phyloP scores from a whole-genome alignment of 495 filamentous ascomycete species.

The Bryoglossum gracile region DNA sequence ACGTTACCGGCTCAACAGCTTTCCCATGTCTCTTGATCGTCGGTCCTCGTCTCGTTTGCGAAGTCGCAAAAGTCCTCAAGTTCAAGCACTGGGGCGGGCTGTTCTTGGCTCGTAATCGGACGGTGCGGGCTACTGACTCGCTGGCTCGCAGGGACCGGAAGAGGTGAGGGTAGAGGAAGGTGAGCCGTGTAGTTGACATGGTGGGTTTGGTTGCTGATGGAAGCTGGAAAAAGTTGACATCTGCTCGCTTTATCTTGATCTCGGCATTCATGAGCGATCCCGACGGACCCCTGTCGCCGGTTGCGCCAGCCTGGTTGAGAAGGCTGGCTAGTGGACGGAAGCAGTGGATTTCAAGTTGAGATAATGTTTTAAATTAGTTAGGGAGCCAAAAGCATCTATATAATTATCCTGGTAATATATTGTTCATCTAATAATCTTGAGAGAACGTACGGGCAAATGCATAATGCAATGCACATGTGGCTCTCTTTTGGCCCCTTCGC shows the following conservation, averaged over 20 bases:
- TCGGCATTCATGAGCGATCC: slow-evolving; percentile 3
- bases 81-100: slow-evolving; percentile 7
- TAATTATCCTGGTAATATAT: too few species aligned
- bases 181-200: slow-evolving; percentile 64
- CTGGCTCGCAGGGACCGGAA: slow-evolving; percentile 32
- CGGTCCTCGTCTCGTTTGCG: slow-evolving; percentile 20
- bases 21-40: slow-evolving; percentile 52
- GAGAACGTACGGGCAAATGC: too few species aligned
- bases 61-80: slow-evolving; percentile 29
- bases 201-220: slow-evolving; percentile 2
- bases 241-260: slow-evolving; percentile 4
- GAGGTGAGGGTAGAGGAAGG: slow-evolving; percentile 69
- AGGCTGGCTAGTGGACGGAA: too few species aligned
- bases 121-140: slow-evolving; percentile 11
- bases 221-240: slow-evolving; percentile 12
- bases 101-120: slow-evolving; percentile 12
- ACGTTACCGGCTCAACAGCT: slow-evolving; percentile 49
- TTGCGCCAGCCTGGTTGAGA: background rate
- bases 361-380: too few species aligned
- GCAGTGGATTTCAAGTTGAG: too few species aligned
- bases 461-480: too few species aligned
- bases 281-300: background rate
- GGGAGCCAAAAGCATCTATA: too few species aligned
- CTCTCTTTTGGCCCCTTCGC: too few species aligned
- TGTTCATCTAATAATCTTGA: too few species aligned